Evolutionary conservation across 1,284 basidiomycete species (phyloP).

Genomic region (Amylostereum areolatum): DNA sequence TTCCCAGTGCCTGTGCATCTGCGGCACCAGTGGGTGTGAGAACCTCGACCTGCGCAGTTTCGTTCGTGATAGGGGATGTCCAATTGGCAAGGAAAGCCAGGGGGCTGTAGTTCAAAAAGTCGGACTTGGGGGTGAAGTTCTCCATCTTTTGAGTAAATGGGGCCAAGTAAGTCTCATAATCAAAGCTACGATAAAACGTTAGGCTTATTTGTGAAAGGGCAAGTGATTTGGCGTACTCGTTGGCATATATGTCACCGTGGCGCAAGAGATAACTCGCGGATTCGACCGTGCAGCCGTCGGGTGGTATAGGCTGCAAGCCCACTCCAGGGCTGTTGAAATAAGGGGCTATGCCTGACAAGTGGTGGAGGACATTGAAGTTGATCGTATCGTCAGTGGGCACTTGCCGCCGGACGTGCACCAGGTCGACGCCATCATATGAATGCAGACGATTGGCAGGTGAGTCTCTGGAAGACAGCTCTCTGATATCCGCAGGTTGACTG

Average conservation of each 20-base stretch:
- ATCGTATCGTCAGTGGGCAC: background rate
- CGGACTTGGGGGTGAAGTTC: constrained; percentile 11
- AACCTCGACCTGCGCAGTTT: constrained; percentile 15
- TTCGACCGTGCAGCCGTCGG: constrained; percentile 2
- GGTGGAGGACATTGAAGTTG: constrained; percentile 3
- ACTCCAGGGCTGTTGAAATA: constrained; percentile 8
- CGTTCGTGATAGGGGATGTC: constrained; percentile 16
- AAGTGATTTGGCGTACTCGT: constrained; percentile 4
- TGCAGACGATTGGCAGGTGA: background rate
- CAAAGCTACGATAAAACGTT: constrained; percentile 4
- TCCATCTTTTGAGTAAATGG: constrained; percentile 16
- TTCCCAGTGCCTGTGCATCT: constrained; percentile 14
- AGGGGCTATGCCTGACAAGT: constrained; percentile 5
- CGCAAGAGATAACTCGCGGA: constrained; percentile 10
- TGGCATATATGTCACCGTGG: constrained; percentile 18
- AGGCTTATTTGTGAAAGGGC: no score
- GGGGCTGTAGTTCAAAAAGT: constrained; percentile 7
- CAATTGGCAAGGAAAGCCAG: constrained; percentile 9
- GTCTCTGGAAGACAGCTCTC: no score
- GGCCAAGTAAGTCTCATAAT: constrained; percentile 15
- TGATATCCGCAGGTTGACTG: no score
- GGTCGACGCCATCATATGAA: background rate
- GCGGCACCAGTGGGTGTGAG: constrained; percentile 15
- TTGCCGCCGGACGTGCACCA: background rate
- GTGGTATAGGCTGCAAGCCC: constrained; percentile 1